Percentiles rank a stretch among this genome's conserved stretches.
Evolutionary conservation across 2,329 filamentous ascomycete genomes (phyloP).

Genomic region (Calonectria honghensis): DNA sequence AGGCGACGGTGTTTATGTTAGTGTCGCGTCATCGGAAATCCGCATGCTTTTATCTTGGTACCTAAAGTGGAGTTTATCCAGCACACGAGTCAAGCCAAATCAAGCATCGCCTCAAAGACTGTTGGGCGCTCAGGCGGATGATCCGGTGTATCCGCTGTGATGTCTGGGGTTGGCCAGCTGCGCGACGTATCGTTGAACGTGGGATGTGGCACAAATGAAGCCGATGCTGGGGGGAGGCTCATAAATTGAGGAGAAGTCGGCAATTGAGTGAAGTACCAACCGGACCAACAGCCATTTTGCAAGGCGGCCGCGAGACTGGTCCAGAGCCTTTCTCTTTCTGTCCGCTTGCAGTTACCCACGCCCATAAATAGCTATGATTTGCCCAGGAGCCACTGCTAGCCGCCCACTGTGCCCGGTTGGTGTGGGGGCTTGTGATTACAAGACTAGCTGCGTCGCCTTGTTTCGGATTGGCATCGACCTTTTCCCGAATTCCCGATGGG

Average conservation of each 20-base stretch:
- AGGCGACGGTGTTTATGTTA: background rate
- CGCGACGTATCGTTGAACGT: background rate
- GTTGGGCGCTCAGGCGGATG: background rate
- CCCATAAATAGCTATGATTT: slow-evolving; percentile 1
- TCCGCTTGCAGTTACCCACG: background rate
- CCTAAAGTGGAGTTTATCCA: background rate
- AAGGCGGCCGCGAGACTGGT: background rate
- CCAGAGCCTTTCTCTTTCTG: background rate
- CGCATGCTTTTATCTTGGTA: background rate
- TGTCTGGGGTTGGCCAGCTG: background rate
- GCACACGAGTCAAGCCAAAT: background rate
- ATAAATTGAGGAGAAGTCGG: slow-evolving; percentile 1
- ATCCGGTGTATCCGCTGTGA: background rate
- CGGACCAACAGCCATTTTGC: background rate
- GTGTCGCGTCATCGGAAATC: background rate
- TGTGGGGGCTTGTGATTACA: background rate
- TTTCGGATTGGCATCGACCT: background rate
- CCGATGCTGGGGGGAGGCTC: background rate
- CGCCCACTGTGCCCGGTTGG: background rate
- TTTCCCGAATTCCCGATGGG: background rate
- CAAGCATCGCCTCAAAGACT: background rate
- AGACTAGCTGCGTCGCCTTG: background rate
- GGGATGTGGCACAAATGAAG: background rate
- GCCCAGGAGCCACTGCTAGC: slow-evolving; percentile 2
- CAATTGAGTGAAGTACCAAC: background rate